Conservation (phyloP, 495 filamentous ascomycete species). For the Neurospora sublineolata region DNA sequence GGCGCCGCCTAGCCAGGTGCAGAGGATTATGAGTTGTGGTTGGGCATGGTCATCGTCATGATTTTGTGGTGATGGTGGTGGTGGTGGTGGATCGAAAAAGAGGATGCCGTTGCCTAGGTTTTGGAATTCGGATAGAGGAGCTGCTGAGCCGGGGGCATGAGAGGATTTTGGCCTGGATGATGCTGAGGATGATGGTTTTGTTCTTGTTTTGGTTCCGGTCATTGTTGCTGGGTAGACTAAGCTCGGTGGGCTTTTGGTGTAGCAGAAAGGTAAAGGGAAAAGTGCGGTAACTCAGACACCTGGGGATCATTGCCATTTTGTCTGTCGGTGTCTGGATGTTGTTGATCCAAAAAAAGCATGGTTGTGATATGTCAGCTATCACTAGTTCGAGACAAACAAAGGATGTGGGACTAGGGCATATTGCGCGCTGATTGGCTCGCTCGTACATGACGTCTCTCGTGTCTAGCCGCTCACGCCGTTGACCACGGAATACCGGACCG, state of each 20-base stretch:
- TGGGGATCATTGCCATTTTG: background rate
- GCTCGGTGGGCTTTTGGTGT: background rate
- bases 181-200: background rate
- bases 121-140: background rate
- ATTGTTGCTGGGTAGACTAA: background rate
- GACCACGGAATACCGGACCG: background rate
- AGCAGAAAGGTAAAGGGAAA: background rate
- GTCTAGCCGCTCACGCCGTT: background rate
- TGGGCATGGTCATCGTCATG: background rate
- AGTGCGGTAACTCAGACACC: background rate
- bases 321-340: background rate
- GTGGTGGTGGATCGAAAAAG: background rate
- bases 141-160: background rate
- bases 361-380: background rate
- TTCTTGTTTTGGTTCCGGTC: background rate
- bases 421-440: background rate
- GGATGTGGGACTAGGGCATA: background rate
- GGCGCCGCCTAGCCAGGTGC: constrained; percentile 33
- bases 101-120: background rate
- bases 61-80: background rate
- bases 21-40: constrained; percentile 27
- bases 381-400: background rate
- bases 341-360: background rate
- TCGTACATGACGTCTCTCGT: background rate
- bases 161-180: background rate